phyloP scores from a whole-genome alignment of 441 rosid species.

The Corymbia calophylla region DNA sequence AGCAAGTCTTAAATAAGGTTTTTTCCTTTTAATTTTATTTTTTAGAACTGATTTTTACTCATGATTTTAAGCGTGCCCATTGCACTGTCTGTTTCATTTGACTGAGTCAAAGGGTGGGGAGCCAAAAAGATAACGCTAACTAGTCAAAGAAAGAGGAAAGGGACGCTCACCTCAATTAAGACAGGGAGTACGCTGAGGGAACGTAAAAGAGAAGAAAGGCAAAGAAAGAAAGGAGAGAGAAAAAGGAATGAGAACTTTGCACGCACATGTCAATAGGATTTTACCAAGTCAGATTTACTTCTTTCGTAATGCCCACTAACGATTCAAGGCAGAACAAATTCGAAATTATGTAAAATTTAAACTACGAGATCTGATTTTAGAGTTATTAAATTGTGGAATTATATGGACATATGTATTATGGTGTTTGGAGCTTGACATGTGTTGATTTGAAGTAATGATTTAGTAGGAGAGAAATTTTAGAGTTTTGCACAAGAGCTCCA shows the following conservation, averaged over 20 bases:
- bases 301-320: background rate
- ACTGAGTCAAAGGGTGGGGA: background rate
- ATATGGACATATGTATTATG: background rate
- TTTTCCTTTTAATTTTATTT: background rate
- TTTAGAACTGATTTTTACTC: background rate
- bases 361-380: fast-evolving
- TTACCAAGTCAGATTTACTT: background rate
- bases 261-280: fast-evolving
- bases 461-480: background rate
- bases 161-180: background rate
- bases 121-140: background rate
- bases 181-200: background rate
- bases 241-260: background rate
- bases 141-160: background rate
- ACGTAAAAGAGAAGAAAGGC: background rate
- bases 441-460: background rate
- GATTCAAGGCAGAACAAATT: too few relatives aligned
- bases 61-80: background rate
- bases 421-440: fast-evolving
- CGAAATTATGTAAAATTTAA: too few relatives aligned
- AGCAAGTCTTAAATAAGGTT: background rate
- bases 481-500: fast-evolving
- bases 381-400: too few relatives aligned
- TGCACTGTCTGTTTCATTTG: background rate
- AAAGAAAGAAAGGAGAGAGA: background rate